A percentile compares a stretch with the other conserved stretches of the same genome.
Conservation (phyloP, 2,329 filamentous ascomycete species). For the Davidsoniella neocaledoniae region DNA sequence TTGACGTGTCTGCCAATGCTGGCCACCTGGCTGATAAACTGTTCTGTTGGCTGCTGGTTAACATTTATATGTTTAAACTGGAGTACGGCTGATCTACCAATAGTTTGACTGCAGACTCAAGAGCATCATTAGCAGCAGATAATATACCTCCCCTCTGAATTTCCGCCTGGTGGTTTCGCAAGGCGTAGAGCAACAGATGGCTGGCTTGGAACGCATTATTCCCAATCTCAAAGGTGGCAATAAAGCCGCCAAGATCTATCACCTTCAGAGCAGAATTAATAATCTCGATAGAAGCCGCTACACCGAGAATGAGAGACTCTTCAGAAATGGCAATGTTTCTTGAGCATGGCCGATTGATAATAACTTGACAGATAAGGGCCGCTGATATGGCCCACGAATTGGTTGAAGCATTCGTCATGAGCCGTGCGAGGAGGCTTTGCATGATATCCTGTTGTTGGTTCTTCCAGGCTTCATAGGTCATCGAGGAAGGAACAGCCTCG, state of each 20-base stretch:
- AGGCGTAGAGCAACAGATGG: slow-evolving; percentile 5
- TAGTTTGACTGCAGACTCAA: background rate
- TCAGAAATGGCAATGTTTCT: slow-evolving; percentile 4
- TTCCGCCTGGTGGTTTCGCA: slow-evolving; percentile 4
- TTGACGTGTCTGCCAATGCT: slow-evolving; percentile 6
- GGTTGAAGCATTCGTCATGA: background rate
- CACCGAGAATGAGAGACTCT: background rate
- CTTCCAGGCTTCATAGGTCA: slow-evolving; percentile 1
- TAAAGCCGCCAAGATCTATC: slow-evolving; percentile 1
- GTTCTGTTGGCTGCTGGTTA: background rate
- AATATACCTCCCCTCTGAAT: background rate
- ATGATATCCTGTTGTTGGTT: background rate
- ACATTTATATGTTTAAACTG: background rate
- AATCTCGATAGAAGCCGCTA: background rate
- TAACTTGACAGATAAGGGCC: background rate
- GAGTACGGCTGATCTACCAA: background rate
- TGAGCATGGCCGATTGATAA: slow-evolving; percentile 8
- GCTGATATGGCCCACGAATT: background rate
- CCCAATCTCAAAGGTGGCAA: slow-evolving; percentile 4
- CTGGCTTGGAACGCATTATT: slow-evolving; percentile 8
- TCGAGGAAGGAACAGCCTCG: background rate
- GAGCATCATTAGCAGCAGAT: background rate
- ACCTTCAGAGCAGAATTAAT: background rate
- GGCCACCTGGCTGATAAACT: background rate
- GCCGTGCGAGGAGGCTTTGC: background rate